Percentiles rank a stretch among this genome's conserved stretches.
Conservation (phyloP, 2,329 filamentous ascomycete genomes). For the Ambrosiella beaveri region DNA sequence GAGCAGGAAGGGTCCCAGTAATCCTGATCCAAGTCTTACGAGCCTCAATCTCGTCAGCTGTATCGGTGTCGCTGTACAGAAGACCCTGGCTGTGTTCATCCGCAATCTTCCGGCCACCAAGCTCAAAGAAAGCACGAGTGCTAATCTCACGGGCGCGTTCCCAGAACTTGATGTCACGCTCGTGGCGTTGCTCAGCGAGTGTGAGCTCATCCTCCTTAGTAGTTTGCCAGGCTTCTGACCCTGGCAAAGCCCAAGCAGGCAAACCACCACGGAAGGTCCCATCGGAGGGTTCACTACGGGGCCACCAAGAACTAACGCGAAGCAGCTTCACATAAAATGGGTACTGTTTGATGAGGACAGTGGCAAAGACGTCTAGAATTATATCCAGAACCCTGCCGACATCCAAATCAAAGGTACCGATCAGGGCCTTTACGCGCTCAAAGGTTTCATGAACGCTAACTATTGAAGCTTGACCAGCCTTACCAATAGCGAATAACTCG, state of each 20-base stretch:
- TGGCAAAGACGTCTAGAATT: constrained; percentile 85
- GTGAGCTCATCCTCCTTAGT: constrained; percentile 51
- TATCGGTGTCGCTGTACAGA: constrained; percentile 33
- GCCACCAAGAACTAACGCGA: constrained; percentile 93
- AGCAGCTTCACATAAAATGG: constrained; percentile 90
- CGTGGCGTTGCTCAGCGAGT: constrained; percentile 37
- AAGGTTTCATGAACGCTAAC: constrained; percentile 73
- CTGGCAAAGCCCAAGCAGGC: constrained; percentile 73
- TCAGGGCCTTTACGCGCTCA: constrained; percentile 80
- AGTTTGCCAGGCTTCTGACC: constrained; percentile 42
- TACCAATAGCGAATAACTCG: constrained; percentile 81
- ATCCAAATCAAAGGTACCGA: constrained; percentile 92
- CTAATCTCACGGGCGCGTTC: constrained; percentile 56
- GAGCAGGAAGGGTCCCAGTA: constrained; percentile 67
- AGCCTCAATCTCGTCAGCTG: constrained; percentile 34
- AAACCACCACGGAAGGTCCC: constrained; percentile 42
- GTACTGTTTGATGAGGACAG: constrained; percentile 79
- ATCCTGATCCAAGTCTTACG: constrained; percentile 59
- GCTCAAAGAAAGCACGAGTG: constrained; percentile 73
- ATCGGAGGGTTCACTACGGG: constrained; percentile 34
- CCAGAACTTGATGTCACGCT: constrained; percentile 69
- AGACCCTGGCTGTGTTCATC: constrained; percentile 6
- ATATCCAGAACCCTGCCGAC: constrained; percentile 90
- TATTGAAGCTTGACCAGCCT: constrained; percentile 52
- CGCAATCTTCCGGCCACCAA: constrained; percentile 54